Base-by-base conservation (phyloP, 2,329 filamentous ascomycete genomes). In the Microascus cirrosus region DNA sequence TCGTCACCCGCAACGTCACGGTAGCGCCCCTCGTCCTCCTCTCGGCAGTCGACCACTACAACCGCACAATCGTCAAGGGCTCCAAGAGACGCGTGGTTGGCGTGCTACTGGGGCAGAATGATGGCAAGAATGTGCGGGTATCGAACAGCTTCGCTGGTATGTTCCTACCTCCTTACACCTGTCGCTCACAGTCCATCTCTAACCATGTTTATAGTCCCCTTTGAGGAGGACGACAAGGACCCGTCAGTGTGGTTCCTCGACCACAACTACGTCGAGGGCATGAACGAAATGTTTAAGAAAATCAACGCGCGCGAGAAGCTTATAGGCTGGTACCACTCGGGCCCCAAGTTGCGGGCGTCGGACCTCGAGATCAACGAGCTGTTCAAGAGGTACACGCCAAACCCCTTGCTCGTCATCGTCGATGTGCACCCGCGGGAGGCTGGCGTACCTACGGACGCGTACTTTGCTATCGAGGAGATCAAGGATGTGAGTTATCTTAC, bases 231-330 rank as follows among this genome's bases (percentile, higher is more conserved):
- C 72, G 94, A 96, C 68, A 96, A 95, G 76, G 92, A 99, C 71
- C 93, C 93, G 3, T 95, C 93, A 39, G 94, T 99, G 70, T 99
- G 94, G 94, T 99, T 97, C 72, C 77, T 99, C 63, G 94, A 99
- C 73, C 94, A 99, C 81, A 97, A 97, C 82, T 99, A 96, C 69
- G 89, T 99, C 73, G 94, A 99, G 75, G 90, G 87, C 66, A 99
- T 99, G 94, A 95, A 94, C 77, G 94, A 97, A 74, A 99, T 99
- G 94, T 99, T 99, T 83, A 99, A 99, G 81, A 97, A 97, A 78
- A 92, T 99, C 80, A 99, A 99, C 77, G 94, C 94, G 61, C 82
- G 90, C 63, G 94, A 99, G 78, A 97, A 97, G 84, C 82, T 99
- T 72, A 95, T 99, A 81, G 94, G 94, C 69, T 99, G 94, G 94